Evolutionary conservation across 257 asterid species (phyloP).

Genomic region (Lavandula angustifolia): DNA sequence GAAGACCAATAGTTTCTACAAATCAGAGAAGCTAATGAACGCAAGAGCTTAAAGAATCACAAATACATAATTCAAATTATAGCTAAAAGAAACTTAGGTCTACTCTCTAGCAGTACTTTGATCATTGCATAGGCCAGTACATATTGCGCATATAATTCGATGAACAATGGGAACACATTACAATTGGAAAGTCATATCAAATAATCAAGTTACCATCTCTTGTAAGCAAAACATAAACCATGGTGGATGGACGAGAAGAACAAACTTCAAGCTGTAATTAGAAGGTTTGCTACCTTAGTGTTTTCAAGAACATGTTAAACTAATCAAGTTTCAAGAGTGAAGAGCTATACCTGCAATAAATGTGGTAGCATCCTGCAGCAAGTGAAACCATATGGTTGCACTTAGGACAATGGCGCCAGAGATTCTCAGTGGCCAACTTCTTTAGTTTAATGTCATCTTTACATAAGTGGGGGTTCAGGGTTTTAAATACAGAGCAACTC

Average conservation of each 20-base stretch:
- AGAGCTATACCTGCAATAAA: slow-evolving; percentile 59
- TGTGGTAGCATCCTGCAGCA: slow-evolving; percentile 68
- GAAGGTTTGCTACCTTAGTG: not conserved
- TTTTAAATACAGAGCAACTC: slow-evolving; percentile 40
- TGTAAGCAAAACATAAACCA: too few relatives aligned
- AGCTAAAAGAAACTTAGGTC: not conserved
- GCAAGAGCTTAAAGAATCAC: not conserved
- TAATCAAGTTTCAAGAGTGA: slow-evolving; percentile 7
- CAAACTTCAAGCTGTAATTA: not conserved
- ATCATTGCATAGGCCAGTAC: not conserved
- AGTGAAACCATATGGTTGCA: slow-evolving; percentile 66
- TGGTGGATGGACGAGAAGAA: not conserved
- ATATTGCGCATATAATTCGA: too few relatives aligned
- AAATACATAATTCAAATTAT: too few relatives aligned
- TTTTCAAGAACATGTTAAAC: slow-evolving; percentile 2
- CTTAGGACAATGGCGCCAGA: slow-evolving; percentile 61
- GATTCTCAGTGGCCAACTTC: slow-evolving; percentile 46
- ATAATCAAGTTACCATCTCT: not conserved
- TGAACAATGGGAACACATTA: not conserved
- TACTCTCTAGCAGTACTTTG: not conserved
- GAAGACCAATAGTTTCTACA: not conserved
- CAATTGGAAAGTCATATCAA: not conserved
- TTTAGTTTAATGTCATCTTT: slow-evolving; percentile 53
- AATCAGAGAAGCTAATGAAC: not conserved
- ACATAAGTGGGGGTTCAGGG: slow-evolving; percentile 34